Base-by-base conservation (phyloP, 192 early-diverging fungal species). In the Irineochytrium annulatum region DNA sequence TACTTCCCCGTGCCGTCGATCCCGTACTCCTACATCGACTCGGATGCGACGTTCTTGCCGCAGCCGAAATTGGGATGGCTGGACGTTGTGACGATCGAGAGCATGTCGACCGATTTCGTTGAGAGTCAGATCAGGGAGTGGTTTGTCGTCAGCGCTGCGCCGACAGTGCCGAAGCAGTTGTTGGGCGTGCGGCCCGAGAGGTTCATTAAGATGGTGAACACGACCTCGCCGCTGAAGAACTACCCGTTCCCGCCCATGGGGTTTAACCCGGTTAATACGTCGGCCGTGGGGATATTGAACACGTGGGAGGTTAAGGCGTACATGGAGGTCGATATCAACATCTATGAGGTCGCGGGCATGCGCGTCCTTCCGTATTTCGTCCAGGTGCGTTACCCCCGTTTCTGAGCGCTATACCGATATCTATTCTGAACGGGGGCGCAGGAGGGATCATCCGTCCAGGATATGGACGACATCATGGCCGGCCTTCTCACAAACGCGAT, bases 381-480 rank as follows among this genome's bases (percentile, higher is more conserved):
- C 17, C 16, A n/a, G 57, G 24, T 26, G 20, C 24, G 30, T 58
- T 8, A n/a, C n/a, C n/a, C 24, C 57, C 16, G 39, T 43, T 20
- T 24, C 34, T 1, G 37, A 34, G 29, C 54, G 54, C 8, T 17
- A 19, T 13, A 44, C 3, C 39, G 34, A 20, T 4, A 20, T n/a
- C 39, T 14, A 22, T 43, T 58, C 57, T n/a, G 16, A 16, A 1
- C 19, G 27, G 19, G 34, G 24, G 16, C 16, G 14, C 33, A 43
- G 11, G n/a, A 58, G 26, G 24, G 35, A 11, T 44, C 33, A 41
- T 22, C 57, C n/a, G 11, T 43, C 29, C 11, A 41, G 11, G 77
- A 83, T 57, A 62, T 82, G 24, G 79, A 85, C 61, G 70, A 78
- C 59, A 58, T 69, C 14, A 32, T 87, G 43, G 69, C 73, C 2